Evolutionary conservation across 768 basidiomycete species (phyloP).

Genomic region (Serendipita indica): DNA sequence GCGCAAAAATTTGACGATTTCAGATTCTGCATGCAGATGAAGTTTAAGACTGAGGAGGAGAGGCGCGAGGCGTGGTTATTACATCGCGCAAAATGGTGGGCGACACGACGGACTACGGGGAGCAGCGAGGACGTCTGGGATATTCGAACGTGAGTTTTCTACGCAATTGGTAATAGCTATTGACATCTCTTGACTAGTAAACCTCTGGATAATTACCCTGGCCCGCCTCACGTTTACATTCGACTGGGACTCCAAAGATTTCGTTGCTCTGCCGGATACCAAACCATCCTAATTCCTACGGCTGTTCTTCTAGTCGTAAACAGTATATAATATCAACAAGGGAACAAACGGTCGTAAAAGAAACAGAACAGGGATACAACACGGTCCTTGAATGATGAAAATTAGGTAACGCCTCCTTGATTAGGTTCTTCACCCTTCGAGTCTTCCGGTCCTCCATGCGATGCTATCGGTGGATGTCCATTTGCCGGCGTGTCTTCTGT

Average conservation of each 20-base stretch:
- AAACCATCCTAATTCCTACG: background rate
- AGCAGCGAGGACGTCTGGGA: slow-evolving; percentile 97
- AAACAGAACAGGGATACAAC: background rate
- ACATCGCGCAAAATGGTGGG: slow-evolving; percentile 91
- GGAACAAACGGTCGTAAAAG: background rate
- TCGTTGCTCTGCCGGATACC: background rate
- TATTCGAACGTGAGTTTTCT: slow-evolving; percentile 49
- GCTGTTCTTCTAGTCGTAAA: background rate
- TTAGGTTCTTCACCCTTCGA: background rate
- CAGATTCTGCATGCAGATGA: slow-evolving; percentile 85
- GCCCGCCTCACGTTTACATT: background rate
- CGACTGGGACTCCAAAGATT: background rate
- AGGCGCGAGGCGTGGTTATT: slow-evolving; percentile 73
- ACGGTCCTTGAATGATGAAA: background rate
- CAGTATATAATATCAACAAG: background rate
- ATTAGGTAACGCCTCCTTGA: background rate
- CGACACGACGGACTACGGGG: slow-evolving; percentile 49
- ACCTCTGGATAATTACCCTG: slow-evolving; percentile 37
- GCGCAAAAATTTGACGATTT: slow-evolving; percentile 72
- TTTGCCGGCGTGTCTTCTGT: background rate
- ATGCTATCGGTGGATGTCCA: background rate
- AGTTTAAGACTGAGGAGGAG: slow-evolving; percentile 60
- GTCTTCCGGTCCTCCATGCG: background rate
- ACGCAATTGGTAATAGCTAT: background rate
- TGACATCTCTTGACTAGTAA: slow-evolving; percentile 24